Base-by-base conservation (phyloP, 495 filamentous ascomycete species). In the Pseudoneurospora amorphoporcata region DNA sequence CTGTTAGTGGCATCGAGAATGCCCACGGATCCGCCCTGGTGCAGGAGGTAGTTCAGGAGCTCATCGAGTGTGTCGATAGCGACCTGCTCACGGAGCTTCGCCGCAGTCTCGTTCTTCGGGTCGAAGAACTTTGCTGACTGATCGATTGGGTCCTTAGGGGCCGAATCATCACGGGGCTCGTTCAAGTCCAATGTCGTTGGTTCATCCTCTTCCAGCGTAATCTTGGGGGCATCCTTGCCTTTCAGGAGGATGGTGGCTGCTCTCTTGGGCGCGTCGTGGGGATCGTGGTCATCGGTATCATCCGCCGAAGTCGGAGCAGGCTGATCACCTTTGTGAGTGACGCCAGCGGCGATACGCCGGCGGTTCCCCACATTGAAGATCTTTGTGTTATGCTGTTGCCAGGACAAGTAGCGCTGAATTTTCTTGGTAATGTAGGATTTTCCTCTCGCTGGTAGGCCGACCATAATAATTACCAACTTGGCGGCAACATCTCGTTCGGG, bases 391-490 rank as follows among this genome's bases (percentile, higher is more conserved):
- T 99, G 95, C 76, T 99, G 95, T 69, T 97, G 90, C 95, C 95
- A 99, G 71, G 96, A 94, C 32, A 99, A 83, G 76, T 99, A 99
- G 69, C 95, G 88, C 35, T 94, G 92, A 65, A 99, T 86, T 84
- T 99, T 99, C 86, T 97, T 98, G 70, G 95, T 98, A 76, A 99
- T 94, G 82, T 99, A 99, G 72, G 94, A 97, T 83, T 99, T 99
- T 70, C 95, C 95, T 73, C 95, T 84, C 1, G 95, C 95, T 0
- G 95, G 95, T 69, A 99, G 86, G 73, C 95, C 95, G 68, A 99
- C 95, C 95, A 99, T 99, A 77, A 98, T 91, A 78, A 99, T 95
- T 76, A 98, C 94, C 75, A 98, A 85, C 84, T 99, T 99, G 19
- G 95, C 90, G 32, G 94, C 95, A 68, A 99, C 90, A 86, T 99